Conservation (phyloP, 768 basidiomycete species). For the Leccinum disarticulatum region DNA sequence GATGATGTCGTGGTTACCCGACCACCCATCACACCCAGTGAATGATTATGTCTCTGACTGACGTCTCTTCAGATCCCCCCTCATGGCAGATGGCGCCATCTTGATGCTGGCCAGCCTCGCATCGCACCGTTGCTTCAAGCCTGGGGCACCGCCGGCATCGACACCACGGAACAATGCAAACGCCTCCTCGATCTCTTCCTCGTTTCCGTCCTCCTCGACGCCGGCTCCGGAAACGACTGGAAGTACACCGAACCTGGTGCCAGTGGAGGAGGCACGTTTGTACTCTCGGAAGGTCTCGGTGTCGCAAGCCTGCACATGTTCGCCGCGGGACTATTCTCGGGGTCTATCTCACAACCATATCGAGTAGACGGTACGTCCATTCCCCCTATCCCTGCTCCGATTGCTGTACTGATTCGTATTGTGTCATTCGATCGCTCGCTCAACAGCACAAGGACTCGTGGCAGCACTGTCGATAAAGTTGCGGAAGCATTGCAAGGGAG, state of each 20-base stretch:
- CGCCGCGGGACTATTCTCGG: constrained; percentile 75
- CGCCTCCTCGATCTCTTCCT: constrained; percentile 86
- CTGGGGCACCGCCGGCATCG: constrained; percentile 49
- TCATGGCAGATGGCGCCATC: constrained; percentile 88
- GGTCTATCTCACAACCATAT: constrained; percentile 52
- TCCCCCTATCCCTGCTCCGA: neutral
- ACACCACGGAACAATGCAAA: constrained; percentile 59
- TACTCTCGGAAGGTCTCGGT: constrained; percentile 79
- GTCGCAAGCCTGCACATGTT: constrained; percentile 95
- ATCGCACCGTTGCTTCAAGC: constrained; percentile 56
- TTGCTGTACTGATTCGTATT: constrained; percentile 14
- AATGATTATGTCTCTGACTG: constrained; percentile 2
- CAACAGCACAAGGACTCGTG: constrained; percentile 66
- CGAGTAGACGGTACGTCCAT: constrained; percentile 70
- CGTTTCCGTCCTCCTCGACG: constrained; percentile 91
- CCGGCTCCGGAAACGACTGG: constrained; percentile 88
- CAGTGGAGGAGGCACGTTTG: constrained; percentile 48
- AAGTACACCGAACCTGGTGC: constrained; percentile 62
- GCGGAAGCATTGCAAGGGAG: constrained; percentile 78
- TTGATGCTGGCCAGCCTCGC: constrained; percentile 68
- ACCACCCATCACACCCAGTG: neutral
- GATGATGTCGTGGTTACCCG: neutral
- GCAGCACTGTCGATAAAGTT: constrained; percentile 58
- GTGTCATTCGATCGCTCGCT: constrained; percentile 2
- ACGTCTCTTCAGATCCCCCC: constrained; percentile 65